These are phyloP conservation scores for Cercospora berteroae DNA, from an alignment of 2,329 filamentous ascomycete genomes.

Conservation along the genomic window DNA sequence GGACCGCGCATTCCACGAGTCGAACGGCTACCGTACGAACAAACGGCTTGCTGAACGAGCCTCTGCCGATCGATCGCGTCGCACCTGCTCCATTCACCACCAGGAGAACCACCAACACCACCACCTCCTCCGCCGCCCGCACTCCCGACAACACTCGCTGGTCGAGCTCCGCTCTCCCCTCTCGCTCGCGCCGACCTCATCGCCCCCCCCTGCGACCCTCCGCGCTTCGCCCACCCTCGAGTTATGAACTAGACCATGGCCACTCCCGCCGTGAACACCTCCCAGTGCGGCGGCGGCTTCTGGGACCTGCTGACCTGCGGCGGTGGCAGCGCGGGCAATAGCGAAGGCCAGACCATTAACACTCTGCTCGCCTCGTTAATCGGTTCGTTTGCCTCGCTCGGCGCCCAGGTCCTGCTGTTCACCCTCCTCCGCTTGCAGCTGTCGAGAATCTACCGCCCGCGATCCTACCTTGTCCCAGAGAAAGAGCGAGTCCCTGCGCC, in stretches of 20 bases:
- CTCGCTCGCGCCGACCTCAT: background rate
- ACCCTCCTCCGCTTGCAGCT: slow-evolving; percentile 73
- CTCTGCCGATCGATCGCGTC: background rate
- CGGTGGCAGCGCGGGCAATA: slow-evolving; percentile 16
- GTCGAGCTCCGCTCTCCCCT: background rate
- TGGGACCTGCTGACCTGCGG: slow-evolving; percentile 17
- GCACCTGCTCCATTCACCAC: background rate
- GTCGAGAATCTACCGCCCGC: slow-evolving; percentile 81
- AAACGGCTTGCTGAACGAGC: background rate
- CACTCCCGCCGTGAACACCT: slow-evolving; percentile 1
- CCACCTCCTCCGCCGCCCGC: background rate
- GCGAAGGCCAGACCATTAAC: slow-evolving; percentile 34
- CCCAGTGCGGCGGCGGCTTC: slow-evolving; percentile 5
- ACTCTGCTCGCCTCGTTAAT: slow-evolving; percentile 41
- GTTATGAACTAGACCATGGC: background rate
- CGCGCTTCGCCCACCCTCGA: background rate
- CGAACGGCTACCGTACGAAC: background rate
- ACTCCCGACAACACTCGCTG: background rate
- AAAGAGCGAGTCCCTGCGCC: slow-evolving; percentile 77
- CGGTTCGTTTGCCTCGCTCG: slow-evolving; percentile 37
- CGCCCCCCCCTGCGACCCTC: background rate
- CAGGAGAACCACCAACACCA: background rate
- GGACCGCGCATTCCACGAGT: background rate
- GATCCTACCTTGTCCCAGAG: slow-evolving; percentile 83
- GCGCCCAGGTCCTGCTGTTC: slow-evolving; percentile 63